Percentiles rank a stretch among this genome's conserved stretches.
These are phyloP conservation scores for Fraxinus floribunda DNA, from an alignment of 305 asterid genomes.

Conservation along the genomic window DNA sequence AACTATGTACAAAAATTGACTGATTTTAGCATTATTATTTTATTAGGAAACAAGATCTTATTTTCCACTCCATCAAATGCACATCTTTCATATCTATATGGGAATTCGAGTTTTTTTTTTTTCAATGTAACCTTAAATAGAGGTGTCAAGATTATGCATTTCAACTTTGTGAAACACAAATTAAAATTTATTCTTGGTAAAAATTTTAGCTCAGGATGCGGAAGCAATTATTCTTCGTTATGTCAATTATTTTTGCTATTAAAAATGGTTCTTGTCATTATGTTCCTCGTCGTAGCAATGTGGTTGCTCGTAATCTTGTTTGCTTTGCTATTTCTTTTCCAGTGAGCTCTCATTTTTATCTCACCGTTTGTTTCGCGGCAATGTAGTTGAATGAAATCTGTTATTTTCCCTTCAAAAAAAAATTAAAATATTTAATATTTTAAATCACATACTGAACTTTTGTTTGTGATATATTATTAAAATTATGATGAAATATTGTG, in stretches of 20 bases:
- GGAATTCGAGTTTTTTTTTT: not conserved
- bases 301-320: too few relatives aligned
- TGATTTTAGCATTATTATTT: slow-evolving; percentile 24
- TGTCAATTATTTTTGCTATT: not conserved
- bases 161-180: not conserved
- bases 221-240: not conserved
- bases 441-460: too few relatives aligned
- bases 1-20: slow-evolving; percentile 24
- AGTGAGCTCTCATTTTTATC: too few relatives aligned
- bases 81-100: not conserved
- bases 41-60: slow-evolving; percentile 32
- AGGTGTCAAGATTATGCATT: not conserved
- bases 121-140: not conserved
- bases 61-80: not conserved
- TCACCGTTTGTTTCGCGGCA: not conserved
- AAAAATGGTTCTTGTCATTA: not conserved
- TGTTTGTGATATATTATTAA: too few relatives aligned
- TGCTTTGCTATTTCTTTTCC: too few relatives aligned
- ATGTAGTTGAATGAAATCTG: not conserved
- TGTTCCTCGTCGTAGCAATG: not conserved
- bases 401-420: not conserved
- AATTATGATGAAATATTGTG: not conserved
- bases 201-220: not conserved
- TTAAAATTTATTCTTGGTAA: not conserved
- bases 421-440: too few relatives aligned